A percentile compares a stretch with the other conserved stretches of the same genome.
Evolutionary conservation across 495 filamentous ascomycete species (phyloP).

Genomic region (Trypethelium eluteriae): DNA sequence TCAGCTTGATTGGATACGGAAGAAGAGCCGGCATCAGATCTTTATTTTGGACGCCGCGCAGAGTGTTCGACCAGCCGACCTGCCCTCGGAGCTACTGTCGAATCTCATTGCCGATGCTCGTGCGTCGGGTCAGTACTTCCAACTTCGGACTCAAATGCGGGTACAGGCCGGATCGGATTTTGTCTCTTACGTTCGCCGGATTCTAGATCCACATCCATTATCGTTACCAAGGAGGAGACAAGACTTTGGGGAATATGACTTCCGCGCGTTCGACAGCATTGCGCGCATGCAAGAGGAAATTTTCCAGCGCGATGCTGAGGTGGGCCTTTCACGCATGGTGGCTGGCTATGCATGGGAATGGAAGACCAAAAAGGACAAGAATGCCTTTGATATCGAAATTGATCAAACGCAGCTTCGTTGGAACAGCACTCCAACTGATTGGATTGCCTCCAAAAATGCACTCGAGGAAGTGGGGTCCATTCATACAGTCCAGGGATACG

Average conservation of each 20-base stretch:
- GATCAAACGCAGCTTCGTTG: constrained; percentile 15
- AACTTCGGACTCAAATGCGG: constrained; percentile 21
- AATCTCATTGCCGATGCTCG: constrained; percentile 21
- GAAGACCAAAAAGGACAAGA: constrained; percentile 22
- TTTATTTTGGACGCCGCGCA: constrained; percentile 18
- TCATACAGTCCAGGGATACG: constrained; percentile 22
- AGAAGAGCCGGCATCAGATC: constrained; percentile 20
- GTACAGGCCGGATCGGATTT: constrained; percentile 19
- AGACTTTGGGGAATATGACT: constrained; percentile 20
- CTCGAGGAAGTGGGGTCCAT: constrained; percentile 22
- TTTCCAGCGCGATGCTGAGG: constrained; percentile 19
- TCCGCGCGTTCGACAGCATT: constrained; percentile 19
- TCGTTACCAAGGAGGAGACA: constrained; percentile 17
- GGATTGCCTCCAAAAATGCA: constrained; percentile 20
- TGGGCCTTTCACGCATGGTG: constrained; percentile 23
- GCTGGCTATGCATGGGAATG: constrained; percentile 22
- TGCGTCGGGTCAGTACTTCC: constrained; percentile 17
- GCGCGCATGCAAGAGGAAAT: constrained; percentile 17
- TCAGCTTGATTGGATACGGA: constrained; percentile 21
- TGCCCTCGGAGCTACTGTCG: constrained; percentile 16
- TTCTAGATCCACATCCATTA: constrained; percentile 15
- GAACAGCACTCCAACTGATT: constrained; percentile 22
- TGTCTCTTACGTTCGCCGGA: constrained; percentile 21
- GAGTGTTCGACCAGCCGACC: constrained; percentile 22
- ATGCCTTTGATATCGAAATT: constrained; percentile 22